These are phyloP conservation scores for Fusarium sp. DNA, from an alignment of 2,329 filamentous ascomycete species.

Conservation along the genomic window DNA sequence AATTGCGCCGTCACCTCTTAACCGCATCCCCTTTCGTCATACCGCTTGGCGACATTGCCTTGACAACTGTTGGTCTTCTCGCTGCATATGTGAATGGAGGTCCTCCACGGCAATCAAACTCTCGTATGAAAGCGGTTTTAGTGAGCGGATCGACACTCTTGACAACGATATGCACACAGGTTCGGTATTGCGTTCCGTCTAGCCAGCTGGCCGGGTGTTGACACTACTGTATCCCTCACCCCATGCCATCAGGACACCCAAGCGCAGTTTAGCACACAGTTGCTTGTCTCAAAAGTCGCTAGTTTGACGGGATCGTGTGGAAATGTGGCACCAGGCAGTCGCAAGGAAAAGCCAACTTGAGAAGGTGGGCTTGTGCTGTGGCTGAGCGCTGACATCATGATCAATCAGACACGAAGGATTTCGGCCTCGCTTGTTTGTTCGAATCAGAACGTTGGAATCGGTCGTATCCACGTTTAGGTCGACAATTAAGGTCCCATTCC, in stretches of 20 bases:
- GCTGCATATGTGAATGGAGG: conserved; percentile 14
- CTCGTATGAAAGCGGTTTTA: conserved; percentile 15
- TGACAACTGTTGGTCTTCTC: conserved; percentile 17
- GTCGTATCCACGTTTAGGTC: conserved; percentile 12
- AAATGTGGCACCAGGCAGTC: conserved; percentile 25
- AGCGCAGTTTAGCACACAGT: conserved; percentile 17
- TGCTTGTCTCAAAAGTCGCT: conserved; percentile 10
- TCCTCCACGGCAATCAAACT: conserved; percentile 38
- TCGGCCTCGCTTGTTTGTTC: conserved; percentile 24
- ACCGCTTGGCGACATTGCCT: conserved; percentile 6
- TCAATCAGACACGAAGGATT: conserved; percentile 28
- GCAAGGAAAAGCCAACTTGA: conserved; percentile 25
- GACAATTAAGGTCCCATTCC: conserved; percentile 4
- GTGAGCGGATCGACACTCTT: conserved; percentile 25
- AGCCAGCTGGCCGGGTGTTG: conserved; percentile 25
- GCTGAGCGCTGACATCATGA: conserved; percentile 42
- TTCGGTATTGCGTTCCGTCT: conserved; percentile 41
- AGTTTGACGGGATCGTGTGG: conserved; percentile 21
- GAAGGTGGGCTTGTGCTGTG: conserved; percentile 30
- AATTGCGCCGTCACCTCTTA: neutral
- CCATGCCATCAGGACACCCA: conserved; percentile 34
- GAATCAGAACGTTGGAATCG: conserved; percentile 13
- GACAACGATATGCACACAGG: conserved; percentile 15
- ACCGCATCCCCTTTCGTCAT: neutral
- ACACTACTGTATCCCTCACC: conserved; percentile 17